A percentile compares a stretch with the other conserved stretches of the same genome.
phyloP scores from a whole-genome alignment of 208 protist species.

The Balamuthia mandrillaris region DNA sequence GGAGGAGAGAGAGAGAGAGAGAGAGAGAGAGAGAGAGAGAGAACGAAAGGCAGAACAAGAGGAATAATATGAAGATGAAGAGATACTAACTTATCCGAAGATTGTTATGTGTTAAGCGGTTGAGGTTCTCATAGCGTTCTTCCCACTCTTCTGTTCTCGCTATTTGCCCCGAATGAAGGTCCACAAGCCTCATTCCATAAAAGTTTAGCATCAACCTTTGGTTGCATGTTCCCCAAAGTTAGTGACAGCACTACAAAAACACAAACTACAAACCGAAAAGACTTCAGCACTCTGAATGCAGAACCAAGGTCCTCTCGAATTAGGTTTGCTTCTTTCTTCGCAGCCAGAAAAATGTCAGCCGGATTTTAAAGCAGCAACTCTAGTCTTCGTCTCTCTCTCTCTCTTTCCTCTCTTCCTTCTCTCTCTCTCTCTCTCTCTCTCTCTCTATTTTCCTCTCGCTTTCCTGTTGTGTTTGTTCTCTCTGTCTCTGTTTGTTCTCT shows the following conservation, averaged over 20 bases:
- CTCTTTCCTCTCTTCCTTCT: too few species aligned
- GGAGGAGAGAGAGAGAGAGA: too few species aligned
- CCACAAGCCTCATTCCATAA: neutral
- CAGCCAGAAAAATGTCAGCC: too few species aligned
- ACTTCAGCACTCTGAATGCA: neutral
- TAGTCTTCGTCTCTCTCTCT: too few species aligned
- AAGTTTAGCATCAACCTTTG: slow-evolving; percentile 17
- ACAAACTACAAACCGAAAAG: neutral
- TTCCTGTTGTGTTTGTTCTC: too few species aligned
- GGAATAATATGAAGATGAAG: neutral
- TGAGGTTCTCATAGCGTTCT: slow-evolving; percentile 4
- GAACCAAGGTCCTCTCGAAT: neutral
- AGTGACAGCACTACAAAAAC: neutral
- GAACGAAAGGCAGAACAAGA: neutral
- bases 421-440: too few species aligned
- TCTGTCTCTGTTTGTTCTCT: too few species aligned
- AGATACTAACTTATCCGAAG: neutral
- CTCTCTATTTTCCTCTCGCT: too few species aligned
- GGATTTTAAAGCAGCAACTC: too few species aligned
- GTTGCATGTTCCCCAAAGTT: neutral
- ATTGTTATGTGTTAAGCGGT: neutral
- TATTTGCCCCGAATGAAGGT: neutral
- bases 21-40: neutral
- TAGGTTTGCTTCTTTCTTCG: neutral
- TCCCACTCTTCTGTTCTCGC: neutral